phyloP scores from a whole-genome alignment of 2,329 filamentous ascomycete genomes.

The Xylaria sp. region DNA sequence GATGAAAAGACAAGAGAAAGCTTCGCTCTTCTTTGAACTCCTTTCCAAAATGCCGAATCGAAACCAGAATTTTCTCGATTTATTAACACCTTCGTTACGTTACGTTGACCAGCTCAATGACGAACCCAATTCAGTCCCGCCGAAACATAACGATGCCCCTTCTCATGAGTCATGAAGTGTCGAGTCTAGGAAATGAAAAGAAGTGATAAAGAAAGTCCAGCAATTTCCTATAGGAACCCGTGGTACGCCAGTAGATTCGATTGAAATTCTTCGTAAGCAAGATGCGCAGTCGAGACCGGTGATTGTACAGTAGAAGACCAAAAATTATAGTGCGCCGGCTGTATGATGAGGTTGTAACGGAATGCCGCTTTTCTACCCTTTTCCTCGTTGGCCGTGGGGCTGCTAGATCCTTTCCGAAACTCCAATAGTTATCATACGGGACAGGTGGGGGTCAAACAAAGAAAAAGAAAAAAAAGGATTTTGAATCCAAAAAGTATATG shows the following conservation, averaged over 20 bases:
- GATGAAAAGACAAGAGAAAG: constrained; percentile 12
- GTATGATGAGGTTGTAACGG: constrained; percentile 24
- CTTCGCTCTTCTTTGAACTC: constrained; percentile 25
- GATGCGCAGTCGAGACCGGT: constrained; percentile 2
- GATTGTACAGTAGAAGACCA: constrained; percentile 13
- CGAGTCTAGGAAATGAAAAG: constrained; percentile 8
- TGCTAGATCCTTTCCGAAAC: constrained; percentile 39
- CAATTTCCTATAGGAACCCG: not conserved
- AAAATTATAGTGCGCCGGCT: constrained; percentile 30
- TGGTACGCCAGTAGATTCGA: constrained; percentile 8
- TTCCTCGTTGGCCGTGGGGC: constrained; percentile 36
- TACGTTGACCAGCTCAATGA: constrained; percentile 7
- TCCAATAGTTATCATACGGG: constrained; percentile 39
- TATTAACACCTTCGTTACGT: constrained; percentile 8
- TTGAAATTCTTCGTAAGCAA: not conserved
- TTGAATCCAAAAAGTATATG: constrained; percentile 1
- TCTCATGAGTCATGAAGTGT: constrained; percentile 5
- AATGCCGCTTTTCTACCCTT: constrained; percentile 23
- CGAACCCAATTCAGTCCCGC: constrained; percentile 8
- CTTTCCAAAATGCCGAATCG: constrained; percentile 20
- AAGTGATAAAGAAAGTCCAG: not conserved
- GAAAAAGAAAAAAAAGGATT: constrained; percentile 13
- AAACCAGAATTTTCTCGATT: constrained; percentile 10
- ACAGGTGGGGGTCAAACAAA: constrained; percentile 33
- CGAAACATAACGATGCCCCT: constrained; percentile 5